Evolutionary conservation across 768 basidiomycete genomes (phyloP), one percentile per base, ranked within the genome.

Genomic region (Krasilnikovozyma curviuscula): DNA sequence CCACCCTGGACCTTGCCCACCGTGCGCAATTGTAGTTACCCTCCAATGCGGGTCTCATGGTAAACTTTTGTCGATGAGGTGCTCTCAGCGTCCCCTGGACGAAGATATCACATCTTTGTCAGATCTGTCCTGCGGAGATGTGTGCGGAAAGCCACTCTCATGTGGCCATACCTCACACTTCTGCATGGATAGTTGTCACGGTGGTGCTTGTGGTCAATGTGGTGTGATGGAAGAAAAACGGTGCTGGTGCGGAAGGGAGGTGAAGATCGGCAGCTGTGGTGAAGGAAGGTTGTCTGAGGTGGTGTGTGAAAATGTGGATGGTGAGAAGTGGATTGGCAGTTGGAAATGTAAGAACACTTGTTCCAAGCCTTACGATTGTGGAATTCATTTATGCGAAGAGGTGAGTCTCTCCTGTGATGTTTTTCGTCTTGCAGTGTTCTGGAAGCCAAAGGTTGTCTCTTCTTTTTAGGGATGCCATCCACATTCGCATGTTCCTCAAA

Each of bases 1-100:
- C 59, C 91, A 95, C 62, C 91, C 93, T 0, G 93, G 91, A 0
- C 93, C 91, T 0, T 98, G 93, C 65, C 89, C 89, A 0, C 86
- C 86, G 0, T 98, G 93, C 59, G 74, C 76, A 53, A 73, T 91
- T 10, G 82, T 80, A 5, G 75, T 81, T 0, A 72, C 74, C 35
- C 65, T 77, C n/a, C 67, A 71, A 1, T 98, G 93, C 60, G 77
- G 82, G 43, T 95, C 88, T 54, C 72, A 73, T 40, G 71, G 74
- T 51, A 70, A 73, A 29, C 63, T 67, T 1, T 66, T 81, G 40
- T 69, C 73, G 0, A 70, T 78, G 53, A 68, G 74, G 5, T 81
- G 80, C 61, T 74, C 75, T 4, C 63, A 67, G 51, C 44, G 69
- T 37, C 21, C 44, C 57, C 51, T 39, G 54, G 28, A 57, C 58